phyloP scores from a whole-genome alignment of 2,329 filamentous ascomycete species.

The Penicillium digitatum region DNA sequence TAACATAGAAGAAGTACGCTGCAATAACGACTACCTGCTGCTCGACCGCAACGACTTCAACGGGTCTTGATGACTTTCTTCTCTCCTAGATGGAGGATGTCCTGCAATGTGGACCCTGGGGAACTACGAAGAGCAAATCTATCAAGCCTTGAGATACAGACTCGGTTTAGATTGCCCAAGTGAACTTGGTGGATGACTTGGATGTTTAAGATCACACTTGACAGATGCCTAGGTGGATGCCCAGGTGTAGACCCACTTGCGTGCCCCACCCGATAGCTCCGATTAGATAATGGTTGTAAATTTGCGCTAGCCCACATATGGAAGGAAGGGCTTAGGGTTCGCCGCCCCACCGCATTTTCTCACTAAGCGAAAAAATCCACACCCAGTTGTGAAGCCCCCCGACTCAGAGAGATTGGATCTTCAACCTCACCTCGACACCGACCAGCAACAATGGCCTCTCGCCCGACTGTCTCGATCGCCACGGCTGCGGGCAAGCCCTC shows the following conservation, averaged over 20 bases:
- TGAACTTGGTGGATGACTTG: background rate
- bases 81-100: background rate
- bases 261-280: background rate
- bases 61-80: background rate
- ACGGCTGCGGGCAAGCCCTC: slow-evolving; percentile 91
- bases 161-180: too few relatives aligned
- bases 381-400: slow-evolving; percentile 18
- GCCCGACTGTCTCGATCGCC: slow-evolving; percentile 97
- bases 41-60: background rate
- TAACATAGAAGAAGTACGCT: background rate
- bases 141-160: background rate
- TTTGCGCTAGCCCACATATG: slow-evolving; percentile 6
- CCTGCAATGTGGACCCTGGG: background rate
- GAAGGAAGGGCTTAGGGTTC: slow-evolving; percentile 39
- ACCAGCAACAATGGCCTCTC: slow-evolving; percentile 73
- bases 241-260: slow-evolving; percentile 6
- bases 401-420: slow-evolving; percentile 34
- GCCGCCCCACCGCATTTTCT: slow-evolving; percentile 21
- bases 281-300: slow-evolving; percentile 1
- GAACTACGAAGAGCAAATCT: background rate
- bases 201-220: background rate
- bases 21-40: background rate
- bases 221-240: too few relatives aligned
- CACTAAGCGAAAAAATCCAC: slow-evolving; percentile 47
- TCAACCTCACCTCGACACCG: slow-evolving; percentile 40